These are phyloP conservation scores for Mycena haematopus DNA, from an alignment of 768 basidiomycete species.

Conservation along the genomic window DNA sequence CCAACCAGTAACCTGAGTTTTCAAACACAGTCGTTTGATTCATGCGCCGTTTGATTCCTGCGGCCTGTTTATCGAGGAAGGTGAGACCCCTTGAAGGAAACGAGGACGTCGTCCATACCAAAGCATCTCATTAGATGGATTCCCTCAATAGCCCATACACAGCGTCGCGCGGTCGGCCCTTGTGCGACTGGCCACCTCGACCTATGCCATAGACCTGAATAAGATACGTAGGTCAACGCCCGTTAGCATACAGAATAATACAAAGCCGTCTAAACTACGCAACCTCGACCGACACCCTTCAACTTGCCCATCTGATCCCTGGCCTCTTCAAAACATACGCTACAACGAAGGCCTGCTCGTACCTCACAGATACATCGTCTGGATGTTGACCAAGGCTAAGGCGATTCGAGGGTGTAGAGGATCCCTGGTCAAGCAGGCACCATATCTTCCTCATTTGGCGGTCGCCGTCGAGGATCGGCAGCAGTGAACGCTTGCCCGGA, in stretches of 20 bases:
- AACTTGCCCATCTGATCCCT: conserved; percentile 4
- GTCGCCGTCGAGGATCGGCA: conserved; percentile 29
- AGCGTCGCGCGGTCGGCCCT: neutral
- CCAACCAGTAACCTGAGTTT: too few species aligned
- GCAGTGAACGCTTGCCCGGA: neutral
- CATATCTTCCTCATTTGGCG: conserved; percentile 18
- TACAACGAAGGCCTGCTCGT: too few species aligned
- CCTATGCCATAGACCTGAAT: neutral
- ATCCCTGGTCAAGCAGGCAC: conserved; percentile 16
- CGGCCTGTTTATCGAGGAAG: too few species aligned
- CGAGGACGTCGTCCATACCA: neutral
- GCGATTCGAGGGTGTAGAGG: too few species aligned
- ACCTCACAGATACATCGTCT: too few species aligned
- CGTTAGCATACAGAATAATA: conserved; percentile 31
- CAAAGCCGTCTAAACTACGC: conserved; percentile 25
- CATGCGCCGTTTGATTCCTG: too few species aligned
- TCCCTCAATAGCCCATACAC: neutral
- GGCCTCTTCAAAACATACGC: neutral
- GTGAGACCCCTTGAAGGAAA: neutral
- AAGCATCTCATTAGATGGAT: neutral
- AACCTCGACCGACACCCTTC: conserved; percentile 12
- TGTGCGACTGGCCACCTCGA: neutral
- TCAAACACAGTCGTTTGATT: too few species aligned
- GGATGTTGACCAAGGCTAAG: too few species aligned
- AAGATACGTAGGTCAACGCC: conserved; percentile 14